These are phyloP conservation scores for Boletus semigastroideus DNA, from an alignment of 1,284 basidiomycete species.

Conservation along the genomic window DNA sequence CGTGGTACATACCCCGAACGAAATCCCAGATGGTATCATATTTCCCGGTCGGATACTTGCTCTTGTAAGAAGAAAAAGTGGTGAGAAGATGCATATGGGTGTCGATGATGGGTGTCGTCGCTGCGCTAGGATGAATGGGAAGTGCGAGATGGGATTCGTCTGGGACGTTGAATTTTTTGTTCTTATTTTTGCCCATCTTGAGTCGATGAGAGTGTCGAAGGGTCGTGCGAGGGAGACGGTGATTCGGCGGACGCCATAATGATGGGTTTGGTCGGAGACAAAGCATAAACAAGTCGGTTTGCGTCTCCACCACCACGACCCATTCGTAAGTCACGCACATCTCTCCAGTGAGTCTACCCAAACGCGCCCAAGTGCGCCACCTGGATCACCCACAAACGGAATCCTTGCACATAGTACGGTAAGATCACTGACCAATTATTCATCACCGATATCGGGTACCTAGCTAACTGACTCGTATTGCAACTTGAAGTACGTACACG, in stretches of 20 bases:
- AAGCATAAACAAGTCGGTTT: background rate
- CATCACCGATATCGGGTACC: no score
- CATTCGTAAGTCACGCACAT: background rate
- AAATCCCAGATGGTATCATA: slow-evolving; percentile 62
- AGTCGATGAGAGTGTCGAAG: background rate
- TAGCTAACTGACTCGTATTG: no score
- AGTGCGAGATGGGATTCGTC: slow-evolving; percentile 34
- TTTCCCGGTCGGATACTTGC: slow-evolving; percentile 55
- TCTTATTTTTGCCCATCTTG: slow-evolving; percentile 35
- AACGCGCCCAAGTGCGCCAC: no score
- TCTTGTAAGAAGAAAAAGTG: slow-evolving; percentile 62
- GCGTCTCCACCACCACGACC: background rate
- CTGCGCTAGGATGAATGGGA: slow-evolving; percentile 27
- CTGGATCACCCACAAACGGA: no score
- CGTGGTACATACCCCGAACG: slow-evolving; percentile 57
- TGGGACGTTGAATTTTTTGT: slow-evolving; percentile 32
- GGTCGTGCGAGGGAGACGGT: background rate
- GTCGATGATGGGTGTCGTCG: slow-evolving; percentile 57
- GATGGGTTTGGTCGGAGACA: background rate
- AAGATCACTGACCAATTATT: no score
- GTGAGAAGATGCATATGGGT: slow-evolving; percentile 78
- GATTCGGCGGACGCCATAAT: background rate
- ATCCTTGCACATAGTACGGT: no score
- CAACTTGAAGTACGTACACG: no score
- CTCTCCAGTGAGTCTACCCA: no score